Conservation (phyloP, 139 green algal genomes). For the Dunaliella sp. region DNA sequence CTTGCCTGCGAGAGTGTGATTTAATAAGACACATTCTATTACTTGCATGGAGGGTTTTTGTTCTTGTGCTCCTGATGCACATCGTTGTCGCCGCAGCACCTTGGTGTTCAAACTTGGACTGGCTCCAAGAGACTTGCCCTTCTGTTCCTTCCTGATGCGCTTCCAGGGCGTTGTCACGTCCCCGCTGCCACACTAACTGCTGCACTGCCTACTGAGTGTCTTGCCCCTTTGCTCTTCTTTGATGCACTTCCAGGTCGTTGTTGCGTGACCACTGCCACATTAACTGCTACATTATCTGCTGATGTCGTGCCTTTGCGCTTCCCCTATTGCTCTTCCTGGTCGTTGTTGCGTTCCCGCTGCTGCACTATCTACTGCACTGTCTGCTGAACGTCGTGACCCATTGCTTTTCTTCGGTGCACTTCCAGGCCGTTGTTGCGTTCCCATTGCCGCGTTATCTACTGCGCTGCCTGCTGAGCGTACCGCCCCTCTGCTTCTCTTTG, state of each 20-base stretch:
- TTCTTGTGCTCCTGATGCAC: background rate
- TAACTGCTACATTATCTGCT: too few species aligned
- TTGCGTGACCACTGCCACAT: too few species aligned
- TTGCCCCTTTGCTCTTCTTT: background rate
- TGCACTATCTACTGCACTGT: background rate
- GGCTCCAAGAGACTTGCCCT: too few species aligned
- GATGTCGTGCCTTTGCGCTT: too few species aligned
- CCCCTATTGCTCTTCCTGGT: background rate
- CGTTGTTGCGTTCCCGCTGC: background rate
- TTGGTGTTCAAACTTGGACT: too few species aligned
- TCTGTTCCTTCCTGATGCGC: background rate
- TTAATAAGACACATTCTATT: too few species aligned
- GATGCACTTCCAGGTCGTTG: background rate
- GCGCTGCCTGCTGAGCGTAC: background rate
- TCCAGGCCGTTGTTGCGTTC: background rate
- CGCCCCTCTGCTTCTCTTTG: background rate
- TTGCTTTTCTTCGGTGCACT: background rate
- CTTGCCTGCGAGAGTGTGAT: background rate
- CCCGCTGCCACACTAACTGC: background rate
- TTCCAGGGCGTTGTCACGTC: background rate
- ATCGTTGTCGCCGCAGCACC: too few species aligned
- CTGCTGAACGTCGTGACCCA: too few species aligned
- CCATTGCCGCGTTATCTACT: background rate
- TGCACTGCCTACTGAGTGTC: background rate
- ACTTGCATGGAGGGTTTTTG: too few species aligned